Evolutionary conservation across 345 rosid species (phyloP), one percentile per base, ranked within the genome.

Genomic region (Erysimum cheiranthoides): DNA sequence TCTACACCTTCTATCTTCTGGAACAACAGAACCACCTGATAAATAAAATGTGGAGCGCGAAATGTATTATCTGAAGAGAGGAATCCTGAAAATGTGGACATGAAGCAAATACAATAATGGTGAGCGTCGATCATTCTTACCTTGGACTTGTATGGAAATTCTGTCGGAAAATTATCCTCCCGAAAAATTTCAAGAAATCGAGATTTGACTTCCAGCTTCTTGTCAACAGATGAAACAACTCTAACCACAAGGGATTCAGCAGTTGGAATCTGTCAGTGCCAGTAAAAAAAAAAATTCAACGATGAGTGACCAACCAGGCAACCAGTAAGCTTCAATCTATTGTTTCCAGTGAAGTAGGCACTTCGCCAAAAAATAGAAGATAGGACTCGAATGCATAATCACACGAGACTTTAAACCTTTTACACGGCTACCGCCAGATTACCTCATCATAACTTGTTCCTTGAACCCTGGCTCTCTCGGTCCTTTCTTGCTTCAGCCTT

Each of bases 1-100:
- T 96, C 99, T 66, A 93, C 99, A 45, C 99, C 99, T 85, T 96
- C 98, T 73, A 96, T 96, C 92, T 88, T 96, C 85, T 96, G 99
- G 84, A 96, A 93, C 80, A 96, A 78, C 73, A 96, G 73, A 85
- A 96, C 69, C 31, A 92, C 99, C 98, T 95, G 86, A 70, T 75
- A 60, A 0, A 38, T 28, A 52, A 32, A 68, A 52, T 40, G 66
- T 54, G 35, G 36, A 50, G 75, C 16, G 56, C 49, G 61, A 50
- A 43, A 71, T 35, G 49, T 45, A 63, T 59, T 57, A 49, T 39
- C 11, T 61, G 14, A 63, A 14, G 52, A 80, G 58, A 16, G 53
- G 49, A 28, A 65, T 58, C 63, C 46, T 38, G 39, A 49, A 50
- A 36, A 39, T 49, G 40, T 50, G 58, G 43, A 34, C 18, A 40